phyloP scores from a whole-genome alignment of 1,284 basidiomycete species.

The Ceratobasidium sp. region DNA sequence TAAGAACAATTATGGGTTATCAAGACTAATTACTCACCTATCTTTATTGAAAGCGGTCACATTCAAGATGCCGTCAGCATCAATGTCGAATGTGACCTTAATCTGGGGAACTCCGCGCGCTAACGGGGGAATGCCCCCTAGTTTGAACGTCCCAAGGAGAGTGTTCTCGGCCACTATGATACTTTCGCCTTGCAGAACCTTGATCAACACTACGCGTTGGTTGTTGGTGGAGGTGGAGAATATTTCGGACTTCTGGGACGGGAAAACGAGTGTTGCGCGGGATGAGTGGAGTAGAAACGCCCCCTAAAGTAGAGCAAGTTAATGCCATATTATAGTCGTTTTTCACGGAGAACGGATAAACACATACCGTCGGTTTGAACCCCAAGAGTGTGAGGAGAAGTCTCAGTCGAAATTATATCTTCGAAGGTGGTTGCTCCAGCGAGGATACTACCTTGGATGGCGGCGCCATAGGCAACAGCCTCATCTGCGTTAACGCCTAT shows the following conservation, averaged over 20 bases:
- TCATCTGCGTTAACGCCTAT: constrained; percentile 99
- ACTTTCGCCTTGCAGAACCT: constrained; percentile 86
- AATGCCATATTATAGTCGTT: no score
- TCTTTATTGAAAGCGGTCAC: constrained; percentile 70
- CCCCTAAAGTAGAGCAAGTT: constrained; percentile 56
- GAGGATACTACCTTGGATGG: constrained; percentile 79
- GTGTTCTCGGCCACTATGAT: constrained; percentile 70
- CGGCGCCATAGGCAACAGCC: constrained; percentile 99
- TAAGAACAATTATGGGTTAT: neutral
- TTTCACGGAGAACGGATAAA: no score
- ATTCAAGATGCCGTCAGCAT: constrained; percentile 64
- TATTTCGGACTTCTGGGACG: constrained; percentile 75
- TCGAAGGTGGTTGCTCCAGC: no score
- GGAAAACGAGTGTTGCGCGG: constrained; percentile 73
- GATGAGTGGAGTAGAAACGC: constrained; percentile 73
- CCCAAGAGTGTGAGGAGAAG: constrained; percentile 73
- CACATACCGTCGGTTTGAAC: constrained; percentile 69
- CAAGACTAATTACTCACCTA: constrained; percentile 64
- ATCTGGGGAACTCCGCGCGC: constrained; percentile 74
- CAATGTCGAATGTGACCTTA: constrained; percentile 68
- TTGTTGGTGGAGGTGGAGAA: constrained; percentile 72
- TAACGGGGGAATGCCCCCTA: constrained; percentile 76
- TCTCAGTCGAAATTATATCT: no score
- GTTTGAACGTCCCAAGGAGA: constrained; percentile 70
- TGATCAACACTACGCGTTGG: constrained; percentile 75